Conservation (phyloP, 495 filamentous ascomycete species). For the Daldinia loculata region DNA sequence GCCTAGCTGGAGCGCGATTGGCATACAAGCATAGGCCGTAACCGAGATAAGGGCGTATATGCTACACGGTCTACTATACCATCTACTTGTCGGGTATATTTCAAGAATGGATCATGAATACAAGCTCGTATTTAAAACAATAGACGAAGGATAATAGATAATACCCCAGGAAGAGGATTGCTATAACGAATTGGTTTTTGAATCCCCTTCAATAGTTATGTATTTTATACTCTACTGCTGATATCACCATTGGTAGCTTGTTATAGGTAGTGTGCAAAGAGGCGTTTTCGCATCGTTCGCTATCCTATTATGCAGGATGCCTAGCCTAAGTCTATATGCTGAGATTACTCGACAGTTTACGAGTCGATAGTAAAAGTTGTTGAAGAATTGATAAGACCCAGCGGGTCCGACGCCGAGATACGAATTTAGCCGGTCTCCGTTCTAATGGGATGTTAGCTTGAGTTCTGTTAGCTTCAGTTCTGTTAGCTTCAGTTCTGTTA, state of each 20-base stretch:
- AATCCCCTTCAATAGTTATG: conserved; percentile 20
- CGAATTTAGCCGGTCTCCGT: conserved; percentile 20
- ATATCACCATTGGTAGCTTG: neutral
- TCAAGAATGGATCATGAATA: conserved; percentile 2
- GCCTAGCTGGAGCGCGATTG: neutral
- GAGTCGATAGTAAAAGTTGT: neutral
- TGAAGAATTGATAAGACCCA: conserved; percentile 2
- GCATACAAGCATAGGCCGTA: neutral
- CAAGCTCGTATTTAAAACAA: neutral
- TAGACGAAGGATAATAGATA: conserved; percentile 22
- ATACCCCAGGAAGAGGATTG: conserved; percentile 34
- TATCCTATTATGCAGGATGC: neutral
- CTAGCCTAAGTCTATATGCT: neutral
- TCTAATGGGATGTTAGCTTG: conserved; percentile 7
- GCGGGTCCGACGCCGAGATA: neutral
- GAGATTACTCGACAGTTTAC: neutral
- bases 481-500: no score
- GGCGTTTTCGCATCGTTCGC: no score
- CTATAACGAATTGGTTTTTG: conserved; percentile 13
- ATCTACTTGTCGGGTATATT: neutral
- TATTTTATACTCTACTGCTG: conserved; percentile 24
- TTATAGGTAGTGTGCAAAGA: no score
- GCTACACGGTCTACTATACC: neutral
- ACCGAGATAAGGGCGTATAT: neutral
- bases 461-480: no score